Evolutionary conservation across 495 filamentous ascomycete genomes (phyloP).

Genomic region (Penicillium arizonense): DNA sequence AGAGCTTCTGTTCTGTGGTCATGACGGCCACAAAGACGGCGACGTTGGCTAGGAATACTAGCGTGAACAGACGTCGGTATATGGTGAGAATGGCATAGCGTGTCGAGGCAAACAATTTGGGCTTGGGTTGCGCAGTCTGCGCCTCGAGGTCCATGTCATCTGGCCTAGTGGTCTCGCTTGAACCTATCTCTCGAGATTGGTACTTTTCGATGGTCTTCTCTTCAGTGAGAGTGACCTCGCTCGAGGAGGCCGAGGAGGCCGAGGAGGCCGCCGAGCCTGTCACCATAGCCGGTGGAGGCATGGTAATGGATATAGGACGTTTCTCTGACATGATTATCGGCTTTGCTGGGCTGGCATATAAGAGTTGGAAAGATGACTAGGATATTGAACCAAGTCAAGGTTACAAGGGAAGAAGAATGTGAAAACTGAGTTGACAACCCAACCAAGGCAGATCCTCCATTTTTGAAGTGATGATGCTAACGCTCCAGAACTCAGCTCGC

Average conservation of each 20-base stretch:
- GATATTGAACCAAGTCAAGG: conserved; percentile 6
- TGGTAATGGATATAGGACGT: conserved; percentile 17
- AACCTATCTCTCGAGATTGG: conserved; percentile 26
- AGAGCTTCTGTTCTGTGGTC: conserved; percentile 30
- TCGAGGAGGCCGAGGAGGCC: conserved; percentile 14
- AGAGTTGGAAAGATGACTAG: conserved; percentile 23
- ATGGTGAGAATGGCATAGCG: conserved; percentile 43
- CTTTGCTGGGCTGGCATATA: neutral
- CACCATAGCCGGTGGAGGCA: conserved; percentile 22
- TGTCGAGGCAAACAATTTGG: conserved; percentile 26
- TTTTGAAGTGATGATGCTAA: conserved; percentile 4
- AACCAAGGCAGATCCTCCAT: conserved; percentile 5
- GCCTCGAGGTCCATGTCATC: conserved; percentile 37
- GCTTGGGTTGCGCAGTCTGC: conserved; percentile 28
- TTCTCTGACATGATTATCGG: conserved; percentile 27
- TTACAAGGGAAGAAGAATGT: neutral
- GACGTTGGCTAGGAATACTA: conserved; percentile 53
- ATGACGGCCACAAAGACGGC: conserved; percentile 46
- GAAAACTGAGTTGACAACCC: conserved; percentile 4
- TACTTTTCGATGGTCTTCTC: conserved; percentile 21
- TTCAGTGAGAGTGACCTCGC: conserved; percentile 26
- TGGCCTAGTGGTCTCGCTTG: neutral
- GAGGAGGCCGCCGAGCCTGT: conserved; percentile 10
- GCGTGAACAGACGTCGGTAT: conserved; percentile 53
- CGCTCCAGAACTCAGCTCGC: neutral